A percentile compares a stretch with the other conserved stretches of the same genome.
phyloP scores from a whole-genome alignment of 768 basidiomycete species.

The Pleurotus tuoliensis region DNA sequence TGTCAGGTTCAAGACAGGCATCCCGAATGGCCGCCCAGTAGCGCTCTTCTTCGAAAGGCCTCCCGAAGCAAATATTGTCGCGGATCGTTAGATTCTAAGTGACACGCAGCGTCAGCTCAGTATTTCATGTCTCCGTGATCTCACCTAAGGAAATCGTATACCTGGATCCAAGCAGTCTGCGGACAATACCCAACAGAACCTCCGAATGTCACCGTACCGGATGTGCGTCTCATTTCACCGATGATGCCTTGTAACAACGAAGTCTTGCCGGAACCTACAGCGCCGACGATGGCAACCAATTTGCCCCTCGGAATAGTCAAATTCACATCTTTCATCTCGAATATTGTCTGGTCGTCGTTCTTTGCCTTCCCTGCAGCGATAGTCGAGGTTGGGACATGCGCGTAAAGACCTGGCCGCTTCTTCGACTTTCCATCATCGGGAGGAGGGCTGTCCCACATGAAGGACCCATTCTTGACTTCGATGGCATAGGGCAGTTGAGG shows the following conservation, averaged over 20 bases:
- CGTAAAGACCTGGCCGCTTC: slow-evolving; percentile 19
- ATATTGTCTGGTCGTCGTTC: slow-evolving; percentile 41
- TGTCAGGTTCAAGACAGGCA: slow-evolving; percentile 76
- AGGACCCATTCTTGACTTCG: slow-evolving; percentile 62
- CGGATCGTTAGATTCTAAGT: slow-evolving; percentile 74
- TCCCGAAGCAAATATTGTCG: slow-evolving; percentile 88
- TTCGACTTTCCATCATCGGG: slow-evolving; percentile 40
- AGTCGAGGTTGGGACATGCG: slow-evolving; percentile 9
- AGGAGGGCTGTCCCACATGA: slow-evolving; percentile 84
- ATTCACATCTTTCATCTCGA: slow-evolving; percentile 62
- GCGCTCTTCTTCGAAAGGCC: slow-evolving; percentile 72
- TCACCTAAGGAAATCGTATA: slow-evolving; percentile 15
- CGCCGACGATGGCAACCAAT: slow-evolving; percentile 81
- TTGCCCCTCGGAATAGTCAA: slow-evolving; percentile 71
- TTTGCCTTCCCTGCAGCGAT: slow-evolving; percentile 23
- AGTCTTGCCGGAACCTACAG: slow-evolving; percentile 71
- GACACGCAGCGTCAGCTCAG: background rate
- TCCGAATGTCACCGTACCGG: slow-evolving; percentile 67
- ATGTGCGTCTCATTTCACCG: slow-evolving; percentile 77
- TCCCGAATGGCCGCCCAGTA: slow-evolving; percentile 81
- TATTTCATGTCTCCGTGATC: background rate
- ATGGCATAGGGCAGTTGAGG: slow-evolving; percentile 57
- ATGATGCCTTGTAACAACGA: slow-evolving; percentile 71
- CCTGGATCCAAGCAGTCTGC: slow-evolving; percentile 91
- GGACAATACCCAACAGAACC: slow-evolving; percentile 79